Conservation (phyloP, 1,284 basidiomycete genomes). For the Malassezia vespertilionis region DNA sequence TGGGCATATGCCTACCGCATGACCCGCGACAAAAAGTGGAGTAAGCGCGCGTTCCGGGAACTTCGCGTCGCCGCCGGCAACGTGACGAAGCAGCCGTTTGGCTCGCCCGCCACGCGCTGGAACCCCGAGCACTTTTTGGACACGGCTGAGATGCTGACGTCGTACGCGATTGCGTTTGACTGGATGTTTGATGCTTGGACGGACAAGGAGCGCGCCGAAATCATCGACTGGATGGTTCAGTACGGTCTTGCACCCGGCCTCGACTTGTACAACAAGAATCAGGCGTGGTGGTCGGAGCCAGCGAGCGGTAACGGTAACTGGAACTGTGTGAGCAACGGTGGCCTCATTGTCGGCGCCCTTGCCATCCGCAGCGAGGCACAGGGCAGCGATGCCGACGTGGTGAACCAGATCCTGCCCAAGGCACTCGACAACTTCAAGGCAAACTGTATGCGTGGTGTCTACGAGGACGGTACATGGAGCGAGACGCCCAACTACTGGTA, state of each 20-base stretch:
- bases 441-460: constrained; percentile 62
- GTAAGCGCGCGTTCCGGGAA: constrained; percentile 72
- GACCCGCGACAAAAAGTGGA: constrained; percentile 81
- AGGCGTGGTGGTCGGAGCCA: constrained; percentile 51
- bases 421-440: constrained; percentile 64
- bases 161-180: constrained; percentile 71
- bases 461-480: constrained; percentile 76
- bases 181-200: constrained; percentile 80
- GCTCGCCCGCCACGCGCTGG: constrained; percentile 56
- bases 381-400: constrained; percentile 67
- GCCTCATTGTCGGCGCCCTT: constrained; percentile 75
- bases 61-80: constrained; percentile 51
- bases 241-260: constrained; percentile 58
- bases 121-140: constrained; percentile 88
- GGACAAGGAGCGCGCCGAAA: constrained; percentile 59
- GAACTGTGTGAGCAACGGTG: constrained; percentile 94
- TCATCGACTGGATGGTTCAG: constrained; percentile 64
- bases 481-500: constrained; percentile 71
- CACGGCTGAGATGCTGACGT: constrained; percentile 65
- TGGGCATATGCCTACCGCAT: constrained; percentile 82
- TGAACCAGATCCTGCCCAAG: constrained; percentile 58
- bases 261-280: constrained; percentile 43
- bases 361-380: constrained; percentile 60
- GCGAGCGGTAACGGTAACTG: constrained; percentile 63
- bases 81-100: constrained; percentile 51